Percentiles rank a stretch among this genome's conserved stretches.
Evolutionary conservation across 768 basidiomycete genomes (phyloP).

Genomic region (Chalciporus sphaerocephalus): DNA sequence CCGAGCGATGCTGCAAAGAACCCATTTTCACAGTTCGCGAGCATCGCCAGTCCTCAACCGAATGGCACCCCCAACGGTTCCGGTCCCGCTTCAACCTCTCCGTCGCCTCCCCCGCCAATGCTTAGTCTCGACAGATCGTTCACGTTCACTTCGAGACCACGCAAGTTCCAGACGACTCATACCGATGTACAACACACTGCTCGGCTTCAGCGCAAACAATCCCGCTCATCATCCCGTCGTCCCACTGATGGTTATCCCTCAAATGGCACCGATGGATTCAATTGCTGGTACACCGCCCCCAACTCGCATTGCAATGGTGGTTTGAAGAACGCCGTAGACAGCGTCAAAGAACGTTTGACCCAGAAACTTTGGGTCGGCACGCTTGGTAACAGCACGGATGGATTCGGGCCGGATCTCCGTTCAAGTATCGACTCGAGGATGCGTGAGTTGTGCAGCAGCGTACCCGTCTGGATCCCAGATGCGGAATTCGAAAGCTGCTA

Average conservation of each 20-base stretch:
- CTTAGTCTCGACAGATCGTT: slow-evolving; percentile 25
- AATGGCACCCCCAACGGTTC: slow-evolving; percentile 15
- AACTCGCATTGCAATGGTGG: slow-evolving; percentile 82
- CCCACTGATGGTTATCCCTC: slow-evolving; percentile 33
- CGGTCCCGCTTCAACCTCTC: neutral
- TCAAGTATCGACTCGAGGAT: slow-evolving; percentile 52
- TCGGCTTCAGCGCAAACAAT: slow-evolving; percentile 48
- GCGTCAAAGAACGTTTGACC: slow-evolving; percentile 52
- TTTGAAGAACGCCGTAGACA: slow-evolving; percentile 75
- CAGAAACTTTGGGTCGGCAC: slow-evolving; percentile 66
- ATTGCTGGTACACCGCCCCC: slow-evolving; percentile 45
- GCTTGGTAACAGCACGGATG: slow-evolving; percentile 67
- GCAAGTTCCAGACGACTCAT: slow-evolving; percentile 51
- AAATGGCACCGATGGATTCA: slow-evolving; percentile 17
- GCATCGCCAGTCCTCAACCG: slow-evolving; percentile 29
- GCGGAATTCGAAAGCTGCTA: slow-evolving; percentile 75
- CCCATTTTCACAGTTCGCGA: slow-evolving; percentile 52
- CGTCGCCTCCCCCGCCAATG: neutral
- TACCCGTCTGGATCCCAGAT: slow-evolving; percentile 79
- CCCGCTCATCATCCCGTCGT: slow-evolving; percentile 51
- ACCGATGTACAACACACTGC: slow-evolving; percentile 34
- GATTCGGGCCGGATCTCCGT: slow-evolving; percentile 52
- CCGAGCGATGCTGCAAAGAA: slow-evolving; percentile 51
- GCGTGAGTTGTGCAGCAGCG: slow-evolving; percentile 36
- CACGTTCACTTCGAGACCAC: slow-evolving; percentile 25